A percentile compares a stretch with the other conserved stretches of the same genome.
phyloP scores from a whole-genome alignment of 1,139 yeast species.

The Suhomyces terraborum region DNA sequence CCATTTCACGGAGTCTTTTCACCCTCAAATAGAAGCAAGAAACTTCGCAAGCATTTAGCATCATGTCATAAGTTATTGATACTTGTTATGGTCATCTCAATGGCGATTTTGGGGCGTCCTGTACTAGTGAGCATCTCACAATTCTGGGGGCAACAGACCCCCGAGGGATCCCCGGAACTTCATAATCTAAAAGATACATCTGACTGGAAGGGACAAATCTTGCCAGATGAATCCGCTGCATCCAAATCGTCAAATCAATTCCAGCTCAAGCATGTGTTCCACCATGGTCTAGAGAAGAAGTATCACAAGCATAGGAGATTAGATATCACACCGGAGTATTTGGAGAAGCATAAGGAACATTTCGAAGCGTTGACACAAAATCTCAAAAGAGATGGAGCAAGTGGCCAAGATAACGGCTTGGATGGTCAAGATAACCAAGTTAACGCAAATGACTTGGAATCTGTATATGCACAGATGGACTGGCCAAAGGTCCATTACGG shows the following conservation, averaged over 20 bases:
- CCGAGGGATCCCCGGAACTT: not conserved
- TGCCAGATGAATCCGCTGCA: not conserved
- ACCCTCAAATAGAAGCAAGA: not conserved
- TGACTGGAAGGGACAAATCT: not conserved
- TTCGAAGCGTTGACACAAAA: slow-evolving; percentile 10
- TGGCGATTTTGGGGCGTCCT: not conserved
- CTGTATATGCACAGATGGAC: slow-evolving; percentile 31
- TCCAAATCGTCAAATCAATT: slow-evolving; percentile 17
- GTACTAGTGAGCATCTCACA: not conserved
- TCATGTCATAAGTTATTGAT: not conserved
- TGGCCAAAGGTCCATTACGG: slow-evolving; percentile 43
- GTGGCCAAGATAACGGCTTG: too few relatives aligned
- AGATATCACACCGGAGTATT: slow-evolving; percentile 47
- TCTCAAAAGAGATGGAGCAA: slow-evolving; percentile 10
- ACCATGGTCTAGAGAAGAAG: slow-evolving; percentile 49
- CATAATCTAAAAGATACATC: not conserved
- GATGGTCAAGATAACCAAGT: slow-evolving; percentile 4
- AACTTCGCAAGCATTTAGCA: not conserved
- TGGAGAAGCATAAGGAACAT: slow-evolving; percentile 22
- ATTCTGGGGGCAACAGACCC: not conserved
- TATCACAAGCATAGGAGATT: slow-evolving; percentile 44
- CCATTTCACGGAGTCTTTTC: not conserved
- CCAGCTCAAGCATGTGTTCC: slow-evolving; percentile 50
- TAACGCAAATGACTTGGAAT: slow-evolving; percentile 26
- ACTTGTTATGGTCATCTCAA: not conserved